These are phyloP conservation scores for Forsythia viridissima DNA, from an alignment of 257 asterid species.

Conservation along the genomic window DNA sequence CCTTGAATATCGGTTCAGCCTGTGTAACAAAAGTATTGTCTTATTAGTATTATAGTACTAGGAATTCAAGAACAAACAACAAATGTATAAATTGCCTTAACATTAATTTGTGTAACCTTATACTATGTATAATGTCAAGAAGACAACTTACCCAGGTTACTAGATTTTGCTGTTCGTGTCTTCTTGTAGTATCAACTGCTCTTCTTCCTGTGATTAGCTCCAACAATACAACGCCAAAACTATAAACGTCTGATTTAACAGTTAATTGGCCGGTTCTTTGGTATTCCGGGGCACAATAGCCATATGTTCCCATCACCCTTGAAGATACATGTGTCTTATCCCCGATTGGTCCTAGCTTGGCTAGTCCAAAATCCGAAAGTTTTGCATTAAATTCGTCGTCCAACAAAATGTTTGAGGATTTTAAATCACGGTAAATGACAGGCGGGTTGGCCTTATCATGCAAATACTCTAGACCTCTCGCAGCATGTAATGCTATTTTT, in stretches of 20 bases:
- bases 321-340: constrained; percentile 77
- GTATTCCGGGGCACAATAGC: constrained; percentile 94
- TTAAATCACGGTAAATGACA: constrained; percentile 86
- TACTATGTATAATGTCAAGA: not conserved
- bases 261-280: constrained; percentile 87
- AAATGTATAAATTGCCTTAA: not conserved
- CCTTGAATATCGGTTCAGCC: constrained; percentile 77
- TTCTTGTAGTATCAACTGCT: constrained; percentile 61
- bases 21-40: constrained; percentile 22
- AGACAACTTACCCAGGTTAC: constrained; percentile 64
- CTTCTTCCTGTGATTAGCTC: constrained; percentile 81
- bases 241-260: constrained; percentile 75
- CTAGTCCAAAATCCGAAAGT: constrained; percentile 89
- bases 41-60: not conserved
- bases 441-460: constrained; percentile 89
- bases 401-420: constrained; percentile 82
- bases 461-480: constrained; percentile 84
- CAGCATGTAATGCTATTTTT: constrained; percentile 84
- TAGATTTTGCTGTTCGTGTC: constrained; percentile 50
- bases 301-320: constrained; percentile 93
- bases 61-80: no score
- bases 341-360: constrained; percentile 90
- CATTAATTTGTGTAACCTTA: no score
- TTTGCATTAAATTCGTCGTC: constrained; percentile 71
- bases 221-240: constrained; percentile 83